phyloP scores from a whole-genome alignment of 2,329 filamentous ascomycete species.

The Fusarium xyrophilum region DNA sequence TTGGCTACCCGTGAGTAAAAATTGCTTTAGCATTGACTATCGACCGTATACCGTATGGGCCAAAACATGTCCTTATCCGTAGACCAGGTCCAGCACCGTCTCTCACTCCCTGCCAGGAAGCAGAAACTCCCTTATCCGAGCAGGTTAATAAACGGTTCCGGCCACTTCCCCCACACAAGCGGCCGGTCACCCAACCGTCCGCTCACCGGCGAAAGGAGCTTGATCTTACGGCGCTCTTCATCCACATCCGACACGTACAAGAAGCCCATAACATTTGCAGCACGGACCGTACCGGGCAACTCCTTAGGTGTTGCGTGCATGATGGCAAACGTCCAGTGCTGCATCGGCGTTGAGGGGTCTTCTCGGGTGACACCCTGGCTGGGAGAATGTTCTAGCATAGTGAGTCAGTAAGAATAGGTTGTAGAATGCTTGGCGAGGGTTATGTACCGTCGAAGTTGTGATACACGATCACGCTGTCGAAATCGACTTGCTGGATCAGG shows the following conservation, averaged over 20 bases:
- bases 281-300: constrained; percentile 73
- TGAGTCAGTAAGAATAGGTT: constrained; percentile 19
- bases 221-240: constrained; percentile 79
- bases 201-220: constrained; percentile 82
- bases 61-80: neutral
- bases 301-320: constrained; percentile 78
- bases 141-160: constrained; percentile 81
- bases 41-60: neutral
- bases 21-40: neutral
- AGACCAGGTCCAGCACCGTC: neutral
- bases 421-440: neutral
- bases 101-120: neutral
- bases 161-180: constrained; percentile 85
- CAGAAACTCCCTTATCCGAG: constrained; percentile 55
- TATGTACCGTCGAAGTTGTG: constrained; percentile 66
- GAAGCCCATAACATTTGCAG: constrained; percentile 88
- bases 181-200: constrained; percentile 81
- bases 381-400: constrained; percentile 40
- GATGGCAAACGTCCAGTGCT: constrained; percentile 84
- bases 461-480: constrained; percentile 76
- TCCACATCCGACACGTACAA: constrained; percentile 93
- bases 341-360: constrained; percentile 70
- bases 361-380: constrained; percentile 65
- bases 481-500: constrained; percentile 84
- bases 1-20: neutral